These are phyloP conservation scores for Blastocystis sp. DNA, from an alignment of 352 stramenopile species.

Conservation along the genomic window DNA sequence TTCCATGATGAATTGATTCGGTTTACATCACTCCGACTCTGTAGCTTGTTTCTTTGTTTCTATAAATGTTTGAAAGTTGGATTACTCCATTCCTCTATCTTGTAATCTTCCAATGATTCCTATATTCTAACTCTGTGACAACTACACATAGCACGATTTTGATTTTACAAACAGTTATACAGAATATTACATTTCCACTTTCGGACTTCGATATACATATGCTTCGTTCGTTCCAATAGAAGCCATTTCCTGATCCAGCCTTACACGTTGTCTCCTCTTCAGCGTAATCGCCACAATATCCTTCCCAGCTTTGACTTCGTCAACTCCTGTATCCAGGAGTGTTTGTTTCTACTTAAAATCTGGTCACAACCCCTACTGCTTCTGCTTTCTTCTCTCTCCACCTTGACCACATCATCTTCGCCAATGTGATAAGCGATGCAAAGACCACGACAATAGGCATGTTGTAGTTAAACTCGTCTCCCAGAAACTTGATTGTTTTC, in stretches of 20 bases:
- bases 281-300: neutral
- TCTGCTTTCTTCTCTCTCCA: neutral
- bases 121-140: neutral
- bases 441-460: slow-evolving; percentile 37
- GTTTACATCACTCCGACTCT: neutral
- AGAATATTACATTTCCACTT: neutral
- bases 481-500: slow-evolving; percentile 54
- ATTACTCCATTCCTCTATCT: neutral
- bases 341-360: neutral
- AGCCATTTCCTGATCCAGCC: neutral
- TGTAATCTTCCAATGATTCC: neutral
- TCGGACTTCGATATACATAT: neutral
- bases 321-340: neutral
- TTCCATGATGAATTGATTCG: neutral
- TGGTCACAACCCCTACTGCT: neutral
- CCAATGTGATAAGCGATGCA: slow-evolving; percentile 18
- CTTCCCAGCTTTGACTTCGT: neutral
- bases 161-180: neutral
- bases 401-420: neutral
- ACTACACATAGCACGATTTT: neutral
- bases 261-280: neutral
- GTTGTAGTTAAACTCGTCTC: slow-evolving; percentile 48
- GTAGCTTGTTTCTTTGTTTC: neutral
- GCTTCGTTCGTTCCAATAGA: neutral
- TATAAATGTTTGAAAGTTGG: neutral